Base-by-base conservation (phyloP, 805 yeast genomes). In the Nakazawaea wyomingensis region DNA sequence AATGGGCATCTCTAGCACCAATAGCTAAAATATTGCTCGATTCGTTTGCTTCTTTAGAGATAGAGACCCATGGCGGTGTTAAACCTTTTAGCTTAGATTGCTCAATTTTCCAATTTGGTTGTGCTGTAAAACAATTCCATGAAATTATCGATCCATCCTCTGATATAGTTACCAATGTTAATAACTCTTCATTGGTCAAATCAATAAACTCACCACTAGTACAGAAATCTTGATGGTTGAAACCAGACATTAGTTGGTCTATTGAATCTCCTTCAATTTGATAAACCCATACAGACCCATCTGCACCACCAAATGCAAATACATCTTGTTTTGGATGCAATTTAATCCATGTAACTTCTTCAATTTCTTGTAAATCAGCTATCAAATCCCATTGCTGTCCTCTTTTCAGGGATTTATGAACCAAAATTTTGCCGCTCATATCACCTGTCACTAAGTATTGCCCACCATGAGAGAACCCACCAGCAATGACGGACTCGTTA, bases 241-340 rank as follows among this genome's bases (percentile, higher is more conserved):
- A 85, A 2, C 91, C 93, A 37, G 82, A 71, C 82, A 85, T 82
- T 29, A 85, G 64, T 57, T 81, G 85, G 45, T 79, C 87, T 41
- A 85, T 62, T 9, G 75, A 62, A 39, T 83, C 69, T 16, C 8
- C 16, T 46, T 76, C 80, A 32, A 90, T 72, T 55, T 82, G 86
- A 59, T 89, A 93, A 21, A 83, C 87, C 96, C 96, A 91, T 3
- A 90, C 95, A 0, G 96, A 83, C 3, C 99, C 99, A 61, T 90
- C 96, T 6, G 72, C 68, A 18, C 88, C 91, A 48, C 98, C 97
- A 57, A 86, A 87, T 11, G 98, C 97, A 68, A 91, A 87, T 37
- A 86, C 74, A 22, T 63, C 61, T 56, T 81, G 82, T 17, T 69
- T 68, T 21, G 96, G 96, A 64, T 93, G 99, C 40, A 78, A 72